Conservation (phyloP, 208 protist species). For the Wallacemonas rigidus region DNA sequence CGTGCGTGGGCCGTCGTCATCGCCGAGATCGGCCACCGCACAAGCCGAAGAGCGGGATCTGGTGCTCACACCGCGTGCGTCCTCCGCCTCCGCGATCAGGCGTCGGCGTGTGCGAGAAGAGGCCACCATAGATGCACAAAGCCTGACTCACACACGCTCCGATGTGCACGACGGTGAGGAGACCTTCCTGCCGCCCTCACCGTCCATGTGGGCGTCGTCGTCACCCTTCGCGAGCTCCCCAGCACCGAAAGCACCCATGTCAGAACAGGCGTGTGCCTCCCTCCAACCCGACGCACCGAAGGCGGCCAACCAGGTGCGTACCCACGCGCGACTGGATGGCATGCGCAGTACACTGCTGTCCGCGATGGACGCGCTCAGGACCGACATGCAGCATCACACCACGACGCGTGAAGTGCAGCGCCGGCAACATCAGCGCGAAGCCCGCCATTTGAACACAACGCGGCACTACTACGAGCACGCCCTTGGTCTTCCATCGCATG, state of each 20-base stretch:
- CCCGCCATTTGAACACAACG: slow-evolving; percentile 4
- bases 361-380: background rate
- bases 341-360: background rate
- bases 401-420: slow-evolving; percentile 9
- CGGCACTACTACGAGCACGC: slow-evolving; percentile 19
- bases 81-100: background rate
- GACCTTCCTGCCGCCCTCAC: background rate
- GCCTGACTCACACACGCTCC: background rate
- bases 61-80: background rate
- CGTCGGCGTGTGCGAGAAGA: too few relatives aligned
- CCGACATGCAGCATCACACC: background rate
- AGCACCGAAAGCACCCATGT: background rate
- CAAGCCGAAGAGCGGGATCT: background rate
- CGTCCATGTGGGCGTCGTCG: background rate
- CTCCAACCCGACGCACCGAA: too few relatives aligned
- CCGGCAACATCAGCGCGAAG: slow-evolving; percentile 1
- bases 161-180: background rate
- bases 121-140: background rate
- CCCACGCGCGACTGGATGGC: background rate
- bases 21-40: background rate
- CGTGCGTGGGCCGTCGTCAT: background rate
- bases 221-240: background rate
- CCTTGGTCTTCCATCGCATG: background rate
- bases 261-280: background rate
- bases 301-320: background rate